phyloP scores from a whole-genome alignment of 164 flowering plant species.

The Stephania cephalantha region DNA sequence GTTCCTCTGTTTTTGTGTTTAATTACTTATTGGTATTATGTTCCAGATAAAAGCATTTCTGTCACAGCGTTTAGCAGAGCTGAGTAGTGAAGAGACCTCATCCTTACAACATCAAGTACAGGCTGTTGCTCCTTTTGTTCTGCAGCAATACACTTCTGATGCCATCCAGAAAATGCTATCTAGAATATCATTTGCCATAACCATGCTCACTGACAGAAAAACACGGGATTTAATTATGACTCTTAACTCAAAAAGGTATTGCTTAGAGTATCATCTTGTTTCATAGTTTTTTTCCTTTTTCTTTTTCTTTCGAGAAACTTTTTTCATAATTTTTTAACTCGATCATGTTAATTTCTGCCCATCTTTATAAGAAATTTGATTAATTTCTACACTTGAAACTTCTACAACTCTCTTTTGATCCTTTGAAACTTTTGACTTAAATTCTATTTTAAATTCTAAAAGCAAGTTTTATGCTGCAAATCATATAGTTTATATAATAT shows the following conservation, averaged over 20 bases:
- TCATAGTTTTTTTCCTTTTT: not conserved
- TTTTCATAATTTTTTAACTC: too few species aligned
- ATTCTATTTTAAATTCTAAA: too few species aligned
- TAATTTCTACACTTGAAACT: too few species aligned
- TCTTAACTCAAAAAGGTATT: conserved; percentile 89
- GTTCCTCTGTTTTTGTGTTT: not conserved
- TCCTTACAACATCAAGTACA: conserved; percentile 95
- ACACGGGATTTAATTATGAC: conserved; percentile 84
- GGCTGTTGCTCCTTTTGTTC: conserved; percentile 85
- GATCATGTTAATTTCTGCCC: too few species aligned
- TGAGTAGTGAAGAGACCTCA: conserved; percentile 64
- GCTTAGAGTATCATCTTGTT: too few species aligned
- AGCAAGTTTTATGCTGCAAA: too few species aligned
- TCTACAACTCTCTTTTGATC: too few species aligned
- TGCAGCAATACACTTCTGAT: conserved; percentile 82
- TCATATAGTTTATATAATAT: too few species aligned
- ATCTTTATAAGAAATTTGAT: too few species aligned
- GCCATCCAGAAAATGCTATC: conserved; percentile 63
- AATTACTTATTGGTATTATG: not conserved
- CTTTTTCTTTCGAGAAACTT: too few species aligned
- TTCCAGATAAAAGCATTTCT: conserved; percentile 82
- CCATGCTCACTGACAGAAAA: conserved; percentile 67
- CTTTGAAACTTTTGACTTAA: too few species aligned
- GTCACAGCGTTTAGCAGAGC: conserved; percentile 68
- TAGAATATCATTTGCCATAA: conserved; percentile 58